Evolutionary conservation across 345 rosid genomes (phyloP).

Genomic region (Citrus hindsii): DNA sequence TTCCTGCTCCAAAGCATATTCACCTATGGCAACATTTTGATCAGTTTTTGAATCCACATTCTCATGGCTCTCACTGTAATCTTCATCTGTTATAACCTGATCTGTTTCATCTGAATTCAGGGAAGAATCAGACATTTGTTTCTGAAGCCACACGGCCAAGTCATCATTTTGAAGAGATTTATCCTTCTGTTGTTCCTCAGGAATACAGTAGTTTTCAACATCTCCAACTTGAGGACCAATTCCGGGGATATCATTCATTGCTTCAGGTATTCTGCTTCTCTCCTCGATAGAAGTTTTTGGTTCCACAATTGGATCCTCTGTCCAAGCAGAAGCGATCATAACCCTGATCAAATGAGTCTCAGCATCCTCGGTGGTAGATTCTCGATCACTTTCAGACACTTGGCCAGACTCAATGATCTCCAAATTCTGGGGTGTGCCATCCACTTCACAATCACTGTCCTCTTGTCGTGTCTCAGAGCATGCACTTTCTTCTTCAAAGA

Average conservation of each 20-base stretch:
- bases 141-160: neutral
- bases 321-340: conserved; percentile 3
- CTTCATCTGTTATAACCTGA: conserved; percentile 6
- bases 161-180: conserved; percentile 3
- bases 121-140: conserved; percentile 1
- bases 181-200: conserved; percentile 5
- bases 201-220: conserved; percentile 12
- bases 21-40: neutral
- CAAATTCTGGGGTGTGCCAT: neutral
- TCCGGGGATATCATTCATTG: conserved; percentile 13
- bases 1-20: neutral
- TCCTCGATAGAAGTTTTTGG: conserved; percentile 11
- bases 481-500: conserved; percentile 22
- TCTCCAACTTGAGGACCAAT: conserved; percentile 7
- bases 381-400: conserved; percentile 12
- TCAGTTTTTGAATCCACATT: conserved; percentile 9
- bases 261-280: conserved; percentile 7
- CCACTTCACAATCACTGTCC: conserved; percentile 14
- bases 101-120: neutral
- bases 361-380: conserved; percentile 17
- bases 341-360: conserved; percentile 5
- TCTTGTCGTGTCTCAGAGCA: neutral
- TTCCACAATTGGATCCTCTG: conserved; percentile 3
- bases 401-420: conserved; percentile 21
- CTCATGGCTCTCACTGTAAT: neutral